A percentile compares a stretch with the other conserved stretches of the same genome.
Evolutionary conservation across 495 filamentous ascomycete genomes (phyloP).

Genomic region (Penicillium mononematosum): DNA sequence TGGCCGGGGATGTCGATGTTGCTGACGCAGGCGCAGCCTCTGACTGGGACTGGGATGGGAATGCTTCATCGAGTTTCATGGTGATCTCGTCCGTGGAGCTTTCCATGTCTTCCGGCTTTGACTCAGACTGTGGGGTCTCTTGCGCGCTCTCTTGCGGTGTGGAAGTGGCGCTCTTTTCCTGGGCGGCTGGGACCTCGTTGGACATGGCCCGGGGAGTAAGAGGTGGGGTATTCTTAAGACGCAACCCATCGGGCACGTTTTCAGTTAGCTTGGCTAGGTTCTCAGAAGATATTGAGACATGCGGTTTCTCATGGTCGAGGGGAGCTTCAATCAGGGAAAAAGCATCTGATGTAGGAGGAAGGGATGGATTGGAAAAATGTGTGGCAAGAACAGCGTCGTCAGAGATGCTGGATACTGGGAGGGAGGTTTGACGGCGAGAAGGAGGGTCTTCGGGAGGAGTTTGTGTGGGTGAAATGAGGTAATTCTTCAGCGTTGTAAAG

Average conservation of each 20-base stretch:
- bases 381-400: conserved; percentile 66
- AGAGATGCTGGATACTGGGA: conserved; percentile 65
- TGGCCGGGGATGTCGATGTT: conserved; percentile 33
- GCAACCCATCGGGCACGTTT: conserved; percentile 57
- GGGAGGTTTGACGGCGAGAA: conserved; percentile 52
- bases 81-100: conserved; percentile 41
- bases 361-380: conserved; percentile 74
- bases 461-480: conserved; percentile 36
- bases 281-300: conserved; percentile 57
- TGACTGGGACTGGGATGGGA: conserved; percentile 28
- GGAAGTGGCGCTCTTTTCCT: conserved; percentile 37
- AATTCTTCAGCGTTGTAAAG: conserved; percentile 44
- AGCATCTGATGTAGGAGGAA: conserved; percentile 53
- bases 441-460: conserved; percentile 31
- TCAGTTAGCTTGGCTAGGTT: conserved; percentile 86
- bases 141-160: conserved; percentile 27
- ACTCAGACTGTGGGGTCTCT: conserved; percentile 18
- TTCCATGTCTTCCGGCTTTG: conserved; percentile 28
- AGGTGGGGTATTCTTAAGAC: conserved; percentile 82
- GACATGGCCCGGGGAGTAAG: conserved; percentile 86
- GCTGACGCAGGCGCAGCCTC: not conserved
- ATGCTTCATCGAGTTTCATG: conserved; percentile 47
- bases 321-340: conserved; percentile 55
- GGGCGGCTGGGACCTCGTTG: conserved; percentile 49
- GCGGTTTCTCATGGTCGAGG: conserved; percentile 51